Evolutionary conservation across 371 early-diverging fungal species (phyloP).

Genomic region (Syncephalis plumigaleata): DNA sequence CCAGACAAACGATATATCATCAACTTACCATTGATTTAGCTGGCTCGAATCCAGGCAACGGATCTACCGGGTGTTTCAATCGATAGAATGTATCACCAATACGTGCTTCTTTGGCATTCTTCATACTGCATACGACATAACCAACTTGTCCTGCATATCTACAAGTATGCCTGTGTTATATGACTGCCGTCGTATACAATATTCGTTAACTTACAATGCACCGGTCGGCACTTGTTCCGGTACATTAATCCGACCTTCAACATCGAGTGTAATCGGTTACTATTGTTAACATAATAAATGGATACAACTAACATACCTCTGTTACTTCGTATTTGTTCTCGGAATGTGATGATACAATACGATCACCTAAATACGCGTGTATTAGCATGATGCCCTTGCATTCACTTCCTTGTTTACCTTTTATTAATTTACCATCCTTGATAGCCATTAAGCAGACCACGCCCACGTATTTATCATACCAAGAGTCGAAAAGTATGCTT

Average conservation of each 20-base stretch:
- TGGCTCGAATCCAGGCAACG: constrained; percentile 82
- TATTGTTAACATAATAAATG: not conserved
- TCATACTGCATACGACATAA: constrained; percentile 84
- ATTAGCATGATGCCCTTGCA: not conserved
- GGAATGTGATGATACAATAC: constrained; percentile 58
- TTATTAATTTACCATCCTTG: constrained; percentile 61
- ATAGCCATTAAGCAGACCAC: constrained; percentile 86
- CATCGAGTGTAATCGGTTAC: constrained; percentile 1
- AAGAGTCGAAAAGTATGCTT: constrained; percentile 82
- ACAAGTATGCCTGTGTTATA: constrained; percentile 1
- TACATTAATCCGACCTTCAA: constrained; percentile 78
- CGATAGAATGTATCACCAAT: constrained; percentile 94
- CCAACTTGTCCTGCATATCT: constrained; percentile 92
- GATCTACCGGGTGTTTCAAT: constrained; percentile 30
- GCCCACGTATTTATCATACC: constrained; percentile 92
- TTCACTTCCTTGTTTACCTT: constrained; percentile 21
- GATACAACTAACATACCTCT: constrained; percentile 21
- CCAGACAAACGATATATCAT: not conserved
- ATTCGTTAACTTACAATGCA: constrained; percentile 34
- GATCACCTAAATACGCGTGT: constrained; percentile 37
- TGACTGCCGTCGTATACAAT: not conserved
- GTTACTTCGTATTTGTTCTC: constrained; percentile 66
- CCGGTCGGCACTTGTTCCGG: constrained; percentile 66
- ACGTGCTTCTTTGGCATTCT: constrained; percentile 75
- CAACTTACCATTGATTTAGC: constrained; percentile 69